Percentiles rank a stretch among this genome's conserved stretches.
These are phyloP conservation scores for Pharus latifolius DNA, from an alignment of 176 grass and related monocot species.

Conservation along the genomic window DNA sequence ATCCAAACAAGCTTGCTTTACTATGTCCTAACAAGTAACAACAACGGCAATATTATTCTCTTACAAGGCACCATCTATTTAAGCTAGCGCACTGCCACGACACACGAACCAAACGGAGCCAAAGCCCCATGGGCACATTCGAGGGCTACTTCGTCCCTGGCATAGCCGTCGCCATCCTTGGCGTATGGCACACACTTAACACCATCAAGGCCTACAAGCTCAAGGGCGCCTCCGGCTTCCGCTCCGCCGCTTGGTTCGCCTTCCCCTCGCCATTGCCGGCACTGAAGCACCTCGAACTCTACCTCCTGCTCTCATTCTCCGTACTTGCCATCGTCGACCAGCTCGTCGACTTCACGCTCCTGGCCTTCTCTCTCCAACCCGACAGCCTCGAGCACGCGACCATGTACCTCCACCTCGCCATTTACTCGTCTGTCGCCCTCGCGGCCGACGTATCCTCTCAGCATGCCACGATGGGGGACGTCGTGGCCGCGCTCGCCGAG, in stretches of 20 bases:
- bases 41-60: not conserved
- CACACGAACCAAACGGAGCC: not conserved
- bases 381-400: slow-evolving; percentile 78
- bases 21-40: not conserved
- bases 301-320: slow-evolving; percentile 73
- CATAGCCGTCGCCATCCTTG: slow-evolving; percentile 58
- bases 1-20: slow-evolving; percentile 1
- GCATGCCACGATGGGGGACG: not conserved
- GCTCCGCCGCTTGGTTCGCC: slow-evolving; percentile 60
- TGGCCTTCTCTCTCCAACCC: slow-evolving; percentile 39
- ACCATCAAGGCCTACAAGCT: slow-evolving; percentile 63
- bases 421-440: slow-evolving; percentile 54
- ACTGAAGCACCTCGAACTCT: slow-evolving; percentile 59
- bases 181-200: slow-evolving; percentile 69
- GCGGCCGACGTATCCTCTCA: slow-evolving; percentile 26
- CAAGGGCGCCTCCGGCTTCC: slow-evolving; percentile 54
- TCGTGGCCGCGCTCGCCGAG: slow-evolving; percentile 52
- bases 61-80: not conserved
- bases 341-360: slow-evolving; percentile 44
- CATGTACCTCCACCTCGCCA: slow-evolving; percentile 77
- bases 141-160: slow-evolving; percentile 57
- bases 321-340: slow-evolving; percentile 39
- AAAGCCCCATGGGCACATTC: slow-evolving; percentile 69
- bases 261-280: slow-evolving; percentile 22
- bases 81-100: not conserved